Percentiles rank a stretch among this genome's conserved stretches.
These are phyloP conservation scores for Schizosaccharomyces cryophilus DNA, from an alignment of 805 yeast genomes.

Conservation along the genomic window DNA sequence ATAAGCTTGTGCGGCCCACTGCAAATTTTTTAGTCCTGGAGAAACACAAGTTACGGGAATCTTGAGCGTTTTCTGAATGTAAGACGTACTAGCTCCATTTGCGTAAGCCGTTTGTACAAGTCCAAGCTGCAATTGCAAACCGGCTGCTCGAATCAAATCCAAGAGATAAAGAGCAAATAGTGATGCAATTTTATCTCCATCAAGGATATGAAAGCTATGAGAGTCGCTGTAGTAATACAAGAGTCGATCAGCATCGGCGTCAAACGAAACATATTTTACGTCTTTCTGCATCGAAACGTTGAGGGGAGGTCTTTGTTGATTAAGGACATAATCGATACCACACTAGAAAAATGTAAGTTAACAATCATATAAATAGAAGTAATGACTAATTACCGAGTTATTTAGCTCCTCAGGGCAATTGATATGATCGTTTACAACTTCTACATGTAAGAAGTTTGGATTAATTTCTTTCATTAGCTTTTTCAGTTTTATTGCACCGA, in stretches of 20 bases:
- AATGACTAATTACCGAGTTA: neutral
- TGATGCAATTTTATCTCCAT: constrained; percentile 86
- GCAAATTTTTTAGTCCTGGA: constrained; percentile 91
- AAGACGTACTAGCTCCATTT: constrained; percentile 71
- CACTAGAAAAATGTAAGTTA: constrained; percentile 36
- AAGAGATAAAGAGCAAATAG: constrained; percentile 48
- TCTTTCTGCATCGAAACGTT: constrained; percentile 25
- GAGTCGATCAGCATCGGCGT: constrained; percentile 92
- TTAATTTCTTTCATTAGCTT: constrained; percentile 23
- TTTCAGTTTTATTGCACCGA: constrained; percentile 57
- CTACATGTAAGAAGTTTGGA: constrained; percentile 18
- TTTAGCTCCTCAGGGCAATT: constrained; percentile 38
- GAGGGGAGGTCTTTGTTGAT: constrained; percentile 54
- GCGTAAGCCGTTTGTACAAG: constrained; percentile 97
- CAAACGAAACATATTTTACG: constrained; percentile 56
- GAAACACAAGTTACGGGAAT: constrained; percentile 73
- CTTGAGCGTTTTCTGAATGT: constrained; percentile 31
- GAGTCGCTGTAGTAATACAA: constrained; percentile 28
- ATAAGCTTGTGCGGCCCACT: constrained; percentile 58
- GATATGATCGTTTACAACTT: constrained; percentile 18
- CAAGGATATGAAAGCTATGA: constrained; percentile 24
- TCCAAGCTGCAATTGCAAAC: constrained; percentile 29
- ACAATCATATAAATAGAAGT: neutral
- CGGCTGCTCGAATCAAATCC: constrained; percentile 23
- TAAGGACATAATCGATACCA: constrained; percentile 91